Base-by-base conservation (phyloP, 306 rosid genomes). In the Prunus salicina region DNA sequence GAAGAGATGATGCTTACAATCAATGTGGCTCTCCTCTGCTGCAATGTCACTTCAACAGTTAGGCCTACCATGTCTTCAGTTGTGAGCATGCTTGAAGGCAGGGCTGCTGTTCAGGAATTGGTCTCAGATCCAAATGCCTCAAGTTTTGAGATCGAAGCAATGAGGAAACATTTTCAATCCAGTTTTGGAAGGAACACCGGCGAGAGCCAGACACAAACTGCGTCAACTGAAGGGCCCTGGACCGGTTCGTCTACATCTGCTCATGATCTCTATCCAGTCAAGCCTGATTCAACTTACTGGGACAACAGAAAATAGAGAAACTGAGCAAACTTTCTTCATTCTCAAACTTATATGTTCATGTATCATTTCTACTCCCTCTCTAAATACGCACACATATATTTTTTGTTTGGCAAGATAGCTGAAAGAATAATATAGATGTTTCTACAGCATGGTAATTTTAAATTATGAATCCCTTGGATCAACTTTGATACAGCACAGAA, bases 51-150 rank as follows among this genome's bases (percentile, higher is more conserved):
- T 68, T 78, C 89, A 51, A 30, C 60, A 9, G 67, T 50, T 13
- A 75, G 87, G 65, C 93, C 93, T 4, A 25, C 78, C 74, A 86
- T 86, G 82, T 80, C 85, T 16, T 62, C 72, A 3, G 84, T 78
- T 7, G 62, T 86, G 64, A 67, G 76, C 50, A 83, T 86, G 73
- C 69, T 81, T 25, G 82, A 83, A 70, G 87, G 84, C 7, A 78
- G 55, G 52, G 20, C 50, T 34, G 52, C 14, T 4, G 76, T 79
- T 46, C 66, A 56, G 19, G 84, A 82, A 46, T 46, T 75, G 47
- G 63, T 78, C 69, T 27, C 61, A 5, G 67, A 57, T 63, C 71
- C 72, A 3, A 47, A 63, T 24, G 49, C 49, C 57, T 69, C 80
- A 4, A 28, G 2, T 8, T 47, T 43, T 25, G 73, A 71, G 28